Evolutionary conservation across 2,329 filamentous ascomycete species (phyloP).

Genomic region (Hypoxylon sp.): DNA sequence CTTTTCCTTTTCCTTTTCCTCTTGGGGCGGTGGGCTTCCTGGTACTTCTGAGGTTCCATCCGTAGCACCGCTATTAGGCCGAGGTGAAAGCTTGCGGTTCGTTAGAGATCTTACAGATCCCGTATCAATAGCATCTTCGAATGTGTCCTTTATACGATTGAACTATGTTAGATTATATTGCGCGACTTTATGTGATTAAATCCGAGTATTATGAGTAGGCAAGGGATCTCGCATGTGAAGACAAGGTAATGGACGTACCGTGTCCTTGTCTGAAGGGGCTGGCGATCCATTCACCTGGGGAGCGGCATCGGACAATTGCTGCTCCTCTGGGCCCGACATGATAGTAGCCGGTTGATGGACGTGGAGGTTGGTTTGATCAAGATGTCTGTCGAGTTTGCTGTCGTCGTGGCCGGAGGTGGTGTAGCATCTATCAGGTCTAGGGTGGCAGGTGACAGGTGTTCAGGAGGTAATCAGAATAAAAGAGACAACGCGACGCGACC

Average conservation of each 20-base stretch:
- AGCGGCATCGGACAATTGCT: constrained; percentile 45
- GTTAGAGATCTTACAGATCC: constrained; percentile 75
- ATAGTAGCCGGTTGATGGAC: constrained; percentile 35
- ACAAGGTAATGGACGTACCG: constrained; percentile 52
- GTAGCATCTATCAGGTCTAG: constrained; percentile 35
- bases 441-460: constrained; percentile 16
- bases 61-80: constrained; percentile 50
- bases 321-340: constrained; percentile 54
- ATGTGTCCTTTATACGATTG: constrained; percentile 72
- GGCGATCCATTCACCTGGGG: constrained; percentile 51
- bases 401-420: constrained; percentile 18
- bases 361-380: constrained; percentile 12
- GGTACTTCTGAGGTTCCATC: constrained; percentile 40
- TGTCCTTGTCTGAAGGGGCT: constrained; percentile 58
- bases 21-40: constrained; percentile 42
- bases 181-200: constrained; percentile 35
- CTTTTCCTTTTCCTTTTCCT: constrained; percentile 16
- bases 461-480: constrained; percentile 30
- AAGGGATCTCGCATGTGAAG: constrained; percentile 31
- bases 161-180: constrained; percentile 25
- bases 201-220: constrained; percentile 2
- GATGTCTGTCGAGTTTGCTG: constrained; percentile 15
- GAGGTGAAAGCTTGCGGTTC: constrained; percentile 60
- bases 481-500: constrained; percentile 31
- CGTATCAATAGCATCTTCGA: constrained; percentile 85